phyloP scores from a whole-genome alignment of 208 protist species.

The Crithidia thermophila region DNA sequence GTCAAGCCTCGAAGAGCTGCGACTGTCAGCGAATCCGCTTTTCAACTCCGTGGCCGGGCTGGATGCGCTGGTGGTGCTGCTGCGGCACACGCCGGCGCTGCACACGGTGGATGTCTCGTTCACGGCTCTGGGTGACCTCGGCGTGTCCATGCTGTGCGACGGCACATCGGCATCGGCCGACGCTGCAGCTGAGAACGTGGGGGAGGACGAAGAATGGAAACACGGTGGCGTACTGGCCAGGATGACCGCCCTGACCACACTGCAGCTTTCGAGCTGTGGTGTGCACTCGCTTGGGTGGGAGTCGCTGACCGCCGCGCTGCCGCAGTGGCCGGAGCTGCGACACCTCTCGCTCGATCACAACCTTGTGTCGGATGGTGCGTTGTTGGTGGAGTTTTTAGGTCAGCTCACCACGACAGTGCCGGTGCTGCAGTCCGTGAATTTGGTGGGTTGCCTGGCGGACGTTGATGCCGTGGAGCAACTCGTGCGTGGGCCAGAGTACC shows the following conservation, averaged over 20 bases:
- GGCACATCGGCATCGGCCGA: slow-evolving; percentile 20
- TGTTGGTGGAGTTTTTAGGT: slow-evolving; percentile 8
- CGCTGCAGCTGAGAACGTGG: too few species aligned
- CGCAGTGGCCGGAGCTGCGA: slow-evolving; percentile 36
- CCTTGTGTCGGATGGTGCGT: slow-evolving; percentile 1
- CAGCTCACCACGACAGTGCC: slow-evolving; percentile 3
- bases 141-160: slow-evolving; percentile 71
- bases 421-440: slow-evolving; percentile 17
- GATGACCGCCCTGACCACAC: slow-evolving; percentile 39
- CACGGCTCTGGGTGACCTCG: slow-evolving; percentile 67
- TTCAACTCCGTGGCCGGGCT: slow-evolving; percentile 43
- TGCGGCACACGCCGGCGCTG: slow-evolving; percentile 35
- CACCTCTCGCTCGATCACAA: slow-evolving; percentile 66
- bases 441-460: slow-evolving; percentile 20
- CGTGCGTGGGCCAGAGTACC: slow-evolving; percentile 1
- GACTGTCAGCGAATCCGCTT: slow-evolving; percentile 65
- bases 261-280: slow-evolving; percentile 55
- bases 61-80: slow-evolving; percentile 47
- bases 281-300: slow-evolving; percentile 62
- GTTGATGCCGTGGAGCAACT: background rate
- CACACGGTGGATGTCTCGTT: slow-evolving; percentile 64
- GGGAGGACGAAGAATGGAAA: too few species aligned
- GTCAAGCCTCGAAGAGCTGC: slow-evolving; percentile 42
- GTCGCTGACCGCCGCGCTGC: slow-evolving; percentile 54
- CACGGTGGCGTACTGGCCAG: slow-evolving; percentile 44